A percentile compares a stretch with the other conserved stretches of the same genome.
Conservation (phyloP, 768 basidiomycete species). For the Phanerochaete sordida region DNA sequence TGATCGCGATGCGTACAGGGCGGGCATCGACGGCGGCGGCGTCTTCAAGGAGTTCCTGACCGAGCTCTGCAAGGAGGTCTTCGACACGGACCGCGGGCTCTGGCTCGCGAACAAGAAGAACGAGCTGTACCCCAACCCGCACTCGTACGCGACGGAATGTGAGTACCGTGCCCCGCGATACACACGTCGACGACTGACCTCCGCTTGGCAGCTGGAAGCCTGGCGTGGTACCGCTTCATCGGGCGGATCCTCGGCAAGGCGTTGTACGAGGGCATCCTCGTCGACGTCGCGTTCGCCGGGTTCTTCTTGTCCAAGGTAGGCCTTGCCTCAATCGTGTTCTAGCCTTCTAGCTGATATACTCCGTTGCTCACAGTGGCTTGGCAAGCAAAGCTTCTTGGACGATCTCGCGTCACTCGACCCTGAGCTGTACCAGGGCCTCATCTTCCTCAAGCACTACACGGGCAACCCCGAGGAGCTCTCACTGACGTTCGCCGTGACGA, state of each 20-base stretch:
- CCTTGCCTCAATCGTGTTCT: neutral
- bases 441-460: constrained; percentile 89
- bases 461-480: constrained; percentile 86
- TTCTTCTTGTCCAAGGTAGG: constrained; percentile 89
- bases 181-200: neutral
- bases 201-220: constrained; percentile 58
- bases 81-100: constrained; percentile 89
- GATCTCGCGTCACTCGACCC: constrained; percentile 90
- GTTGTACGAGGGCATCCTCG: constrained; percentile 92
- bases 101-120: constrained; percentile 92
- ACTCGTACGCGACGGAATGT: constrained; percentile 88
- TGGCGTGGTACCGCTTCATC: constrained; percentile 92
- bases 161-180: constrained; percentile 21
- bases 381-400: constrained; percentile 87
- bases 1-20: constrained; percentile 36
- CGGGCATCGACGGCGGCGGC: constrained; percentile 94
- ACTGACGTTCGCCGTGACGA: constrained; percentile 69
- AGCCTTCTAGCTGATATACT: neutral
- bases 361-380: constrained; percentile 70
- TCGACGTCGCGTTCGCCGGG: constrained; percentile 91
- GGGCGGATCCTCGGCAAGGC: constrained; percentile 95
- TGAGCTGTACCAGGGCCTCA: constrained; percentile 87
- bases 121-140: constrained; percentile 93
- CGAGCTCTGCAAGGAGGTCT: constrained; percentile 87
- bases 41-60: constrained; percentile 99